Evolutionary conservation across 306 rosid species (phyloP).

Genomic region (Quercus bicolor): DNA sequence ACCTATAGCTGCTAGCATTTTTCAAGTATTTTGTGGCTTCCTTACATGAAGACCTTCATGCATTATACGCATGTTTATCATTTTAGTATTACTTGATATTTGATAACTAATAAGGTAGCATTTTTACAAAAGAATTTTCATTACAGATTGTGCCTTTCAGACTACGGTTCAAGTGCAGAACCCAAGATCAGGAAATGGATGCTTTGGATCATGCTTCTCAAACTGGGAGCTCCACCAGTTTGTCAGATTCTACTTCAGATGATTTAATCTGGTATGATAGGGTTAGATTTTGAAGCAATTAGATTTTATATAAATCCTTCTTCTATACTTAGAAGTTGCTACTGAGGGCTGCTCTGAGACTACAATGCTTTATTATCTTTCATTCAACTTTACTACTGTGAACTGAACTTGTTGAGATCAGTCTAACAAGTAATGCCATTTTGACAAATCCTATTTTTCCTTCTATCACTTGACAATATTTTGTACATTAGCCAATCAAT

Average conservation of each 20-base stretch:
- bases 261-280: conserved; percentile 73
- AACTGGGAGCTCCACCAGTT: conserved; percentile 7
- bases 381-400: neutral
- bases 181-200: conserved; percentile 34
- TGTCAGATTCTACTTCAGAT: conserved; percentile 39
- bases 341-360: neutral
- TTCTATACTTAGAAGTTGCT: neutral
- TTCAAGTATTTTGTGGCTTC: neutral
- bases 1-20: neutral
- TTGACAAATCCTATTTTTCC: neutral
- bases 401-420: neutral
- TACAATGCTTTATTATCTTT: neutral
- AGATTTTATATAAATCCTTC: neutral
- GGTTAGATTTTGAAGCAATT: neutral
- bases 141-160: conserved; percentile 65
- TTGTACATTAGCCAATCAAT: neutral
- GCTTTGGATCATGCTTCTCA: conserved; percentile 24
- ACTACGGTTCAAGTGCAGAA: conserved; percentile 53
- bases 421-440: neutral
- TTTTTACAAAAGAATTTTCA: conserved; percentile 1
- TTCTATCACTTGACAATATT: neutral
- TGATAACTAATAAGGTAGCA: neutral
- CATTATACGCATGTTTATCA: neutral
- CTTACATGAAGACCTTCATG: neutral
- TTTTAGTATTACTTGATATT: neutral